Base-by-base conservation (phyloP, 306 rosid species). In the Citrullus colocynthis region DNA sequence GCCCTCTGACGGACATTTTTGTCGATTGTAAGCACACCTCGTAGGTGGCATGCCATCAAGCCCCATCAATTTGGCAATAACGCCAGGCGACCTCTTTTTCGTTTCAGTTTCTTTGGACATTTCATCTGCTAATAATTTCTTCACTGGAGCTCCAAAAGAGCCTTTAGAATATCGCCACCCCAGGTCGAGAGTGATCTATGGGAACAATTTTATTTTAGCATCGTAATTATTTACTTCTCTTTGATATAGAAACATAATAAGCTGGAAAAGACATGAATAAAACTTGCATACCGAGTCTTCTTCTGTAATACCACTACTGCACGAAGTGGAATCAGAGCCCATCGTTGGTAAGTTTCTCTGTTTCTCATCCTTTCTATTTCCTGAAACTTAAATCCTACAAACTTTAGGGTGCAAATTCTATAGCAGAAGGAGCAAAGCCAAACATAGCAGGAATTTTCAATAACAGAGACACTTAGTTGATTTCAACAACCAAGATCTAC, bases 1-100 rank as follows among this genome's bases (percentile, higher is more conserved):
- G 39, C 28, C 77, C 58, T 84, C 94, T 1, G 91, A 78, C 10
- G 78, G 79, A 78, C 80, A 80, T 69, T 80, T 88, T 9, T 81
- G 87, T 58, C 83, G 94, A 83, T 81, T 90, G 75, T 82, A 82
- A 72, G 79, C 28, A 80, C 87, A 78, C 82, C 87, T 91, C 83
- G 89, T 91, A 75, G 85, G 83, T 1, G 98, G 98, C 81, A 95
- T 67, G 79, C 93, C 97, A 70, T 95, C 99, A 69, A 95, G 99
- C 79, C 99, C 99, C 99, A 95, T 95, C 91, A 95, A 85, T 83
- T 88, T 91, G 52, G 97, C 97, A 74, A 95, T 81, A 58, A 95
- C 86, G 80, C 88, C 86, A 0, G 97, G 92, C 2, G 97, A 77
- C 73, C 93, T 87, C 86, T 88, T 88, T 81, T 89, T 89, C 32